These are phyloP conservation scores for Coniochaeta sp. DNA, from an alignment of 2,329 filamentous ascomycete genomes.

Conservation along the genomic window DNA sequence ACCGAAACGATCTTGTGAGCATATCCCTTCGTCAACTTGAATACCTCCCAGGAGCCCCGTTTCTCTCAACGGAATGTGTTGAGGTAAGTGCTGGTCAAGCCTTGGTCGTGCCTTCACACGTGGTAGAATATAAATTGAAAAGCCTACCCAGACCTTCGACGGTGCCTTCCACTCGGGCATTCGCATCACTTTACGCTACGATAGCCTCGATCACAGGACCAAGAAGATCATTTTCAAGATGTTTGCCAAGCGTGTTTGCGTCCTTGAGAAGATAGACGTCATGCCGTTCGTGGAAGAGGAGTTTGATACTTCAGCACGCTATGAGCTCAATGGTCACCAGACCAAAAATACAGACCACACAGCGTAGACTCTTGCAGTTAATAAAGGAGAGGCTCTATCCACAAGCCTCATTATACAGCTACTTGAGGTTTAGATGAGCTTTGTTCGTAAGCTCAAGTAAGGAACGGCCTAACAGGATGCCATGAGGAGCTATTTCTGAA, in stretches of 20 bases:
- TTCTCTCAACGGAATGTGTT: slow-evolving; percentile 83
- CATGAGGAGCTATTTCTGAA: slow-evolving; percentile 66
- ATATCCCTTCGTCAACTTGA: slow-evolving; percentile 83
- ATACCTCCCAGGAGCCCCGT: slow-evolving; percentile 87
- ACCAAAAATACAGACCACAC: slow-evolving; percentile 87
- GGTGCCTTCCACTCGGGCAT: slow-evolving; percentile 86
- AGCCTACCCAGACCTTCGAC: slow-evolving; percentile 47
- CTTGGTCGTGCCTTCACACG: too few relatives aligned
- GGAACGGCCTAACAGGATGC: slow-evolving; percentile 74
- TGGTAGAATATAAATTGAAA: too few relatives aligned
- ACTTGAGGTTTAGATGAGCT: slow-evolving; percentile 75
- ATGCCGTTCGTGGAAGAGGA: slow-evolving; percentile 60
- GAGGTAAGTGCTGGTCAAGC: slow-evolving; percentile 31
- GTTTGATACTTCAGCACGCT: slow-evolving; percentile 56
- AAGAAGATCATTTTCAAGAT: slow-evolving; percentile 76
- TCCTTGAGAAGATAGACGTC: slow-evolving; percentile 53
- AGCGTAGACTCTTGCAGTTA: slow-evolving; percentile 73
- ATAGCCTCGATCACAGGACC: slow-evolving; percentile 62
- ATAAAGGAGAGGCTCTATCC: slow-evolving; percentile 60
- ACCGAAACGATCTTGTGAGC: slow-evolving; percentile 77
- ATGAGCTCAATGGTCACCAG: slow-evolving; percentile 56
- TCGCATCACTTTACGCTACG: slow-evolving; percentile 77
- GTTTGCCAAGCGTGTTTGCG: slow-evolving; percentile 67
- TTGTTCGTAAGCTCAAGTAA: slow-evolving; percentile 76
- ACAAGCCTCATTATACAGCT: slow-evolving; percentile 78